These are phyloP conservation scores for Solanum lycopersicoides DNA, from an alignment of 257 asterid species.

Conservation along the genomic window DNA sequence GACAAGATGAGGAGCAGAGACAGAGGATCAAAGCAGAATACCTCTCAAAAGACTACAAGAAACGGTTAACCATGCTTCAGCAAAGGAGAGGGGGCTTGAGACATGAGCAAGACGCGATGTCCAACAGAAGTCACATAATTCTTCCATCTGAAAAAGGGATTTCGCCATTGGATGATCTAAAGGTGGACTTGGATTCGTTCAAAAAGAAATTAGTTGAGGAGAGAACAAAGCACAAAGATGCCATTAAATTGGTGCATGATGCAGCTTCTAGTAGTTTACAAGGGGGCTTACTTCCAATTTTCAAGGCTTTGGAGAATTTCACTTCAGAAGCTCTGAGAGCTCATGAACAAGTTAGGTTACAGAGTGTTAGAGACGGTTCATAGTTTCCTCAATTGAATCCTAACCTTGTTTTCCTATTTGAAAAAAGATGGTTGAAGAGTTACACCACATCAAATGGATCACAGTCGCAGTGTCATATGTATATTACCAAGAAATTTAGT, in stretches of 20 bases:
- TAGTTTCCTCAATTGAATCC: background rate
- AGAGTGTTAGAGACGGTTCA: constrained; percentile 3
- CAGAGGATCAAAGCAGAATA: constrained; percentile 74
- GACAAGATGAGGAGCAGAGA: constrained; percentile 78
- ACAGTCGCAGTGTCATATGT: background rate
- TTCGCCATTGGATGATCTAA: constrained; percentile 54
- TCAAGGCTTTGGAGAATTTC: constrained; percentile 83
- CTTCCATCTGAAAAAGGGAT: constrained; percentile 52
- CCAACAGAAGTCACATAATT: constrained; percentile 31
- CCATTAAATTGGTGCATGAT: constrained; percentile 66
- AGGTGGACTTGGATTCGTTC: constrained; percentile 78
- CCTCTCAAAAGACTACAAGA: constrained; percentile 48
- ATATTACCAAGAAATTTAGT: background rate
- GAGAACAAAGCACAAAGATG: constrained; percentile 74
- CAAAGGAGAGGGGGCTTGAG: constrained; percentile 23
- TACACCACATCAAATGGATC: background rate
- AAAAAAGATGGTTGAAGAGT: background rate
- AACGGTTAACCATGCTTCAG: constrained; percentile 26
- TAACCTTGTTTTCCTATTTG: background rate
- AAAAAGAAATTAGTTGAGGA: constrained; percentile 56
- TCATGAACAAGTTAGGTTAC: constrained; percentile 69
- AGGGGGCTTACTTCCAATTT: constrained; percentile 85
- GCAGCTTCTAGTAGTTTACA: constrained; percentile 85
- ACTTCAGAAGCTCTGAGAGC: constrained; percentile 64
- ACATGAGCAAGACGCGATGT: constrained; percentile 24